Base-by-base conservation (phyloP, 805 yeast genomes). In the Pichia rugopelliculosa region DNA sequence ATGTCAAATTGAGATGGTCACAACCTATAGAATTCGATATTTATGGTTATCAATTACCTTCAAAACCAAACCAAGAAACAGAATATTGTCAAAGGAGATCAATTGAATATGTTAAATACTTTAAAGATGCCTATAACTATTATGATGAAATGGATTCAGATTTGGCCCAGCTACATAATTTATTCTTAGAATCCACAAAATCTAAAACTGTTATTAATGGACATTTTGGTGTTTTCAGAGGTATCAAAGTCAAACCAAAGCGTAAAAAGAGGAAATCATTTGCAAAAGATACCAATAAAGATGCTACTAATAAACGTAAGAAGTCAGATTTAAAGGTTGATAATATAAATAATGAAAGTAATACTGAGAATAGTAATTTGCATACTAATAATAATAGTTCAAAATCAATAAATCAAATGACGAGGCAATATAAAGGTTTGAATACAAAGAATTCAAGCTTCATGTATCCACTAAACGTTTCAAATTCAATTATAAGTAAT, bases 121-220 rank as follows among this genome's bases (percentile, higher is more conserved):
- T 75, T 21, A 74, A 72, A 38, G 67, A 68, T 57, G 66, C 69
- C 41, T 89, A 84, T 62, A 76, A 72, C 46, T 76, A 79, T n/a
- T 87, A 88, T 60, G 88, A 84, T 33, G 95, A 87, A 20, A 82
- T 89, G 80, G 96, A 89, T 61, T 69, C 70, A 39, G 87, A 85
- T 55, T 67, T 86, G 42, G 73, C 76, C 1, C 59, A 69, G 4
- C 64, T 87, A 21, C 82, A 84, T 27, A 73, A 75, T 30, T 62
- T 70, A 18, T 65, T 70, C 3, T 58, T 65, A 26, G 67, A 75
- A 10, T 61, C 59, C 1, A 60, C 68, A 23, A 70, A 68, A 3
- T 69, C 71, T 37, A 36, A 30, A 7, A 51, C 60, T 8, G 47
- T 50, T 33, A 50, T 53, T 21, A 64, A 75, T 39, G 95, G 96